A percentile compares a stretch with the other conserved stretches of the same genome.
phyloP scores from a whole-genome alignment of 2,329 filamentous ascomycete species.

The Hypoxylon sp. region DNA sequence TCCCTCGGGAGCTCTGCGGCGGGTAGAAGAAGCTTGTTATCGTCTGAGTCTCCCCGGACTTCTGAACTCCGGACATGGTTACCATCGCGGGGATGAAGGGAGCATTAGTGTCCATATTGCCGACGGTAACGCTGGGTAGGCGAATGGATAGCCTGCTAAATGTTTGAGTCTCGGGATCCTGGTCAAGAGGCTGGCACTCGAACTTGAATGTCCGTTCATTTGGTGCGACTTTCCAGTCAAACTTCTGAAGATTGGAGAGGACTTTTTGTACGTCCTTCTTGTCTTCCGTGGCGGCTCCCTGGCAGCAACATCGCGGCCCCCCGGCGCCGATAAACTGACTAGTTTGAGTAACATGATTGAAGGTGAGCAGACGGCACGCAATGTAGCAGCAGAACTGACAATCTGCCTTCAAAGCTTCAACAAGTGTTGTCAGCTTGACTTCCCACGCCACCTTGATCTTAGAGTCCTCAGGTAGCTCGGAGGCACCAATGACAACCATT shows the following conservation, averaged over 20 bases:
- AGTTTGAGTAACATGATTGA: background rate
- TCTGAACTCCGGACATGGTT: background rate
- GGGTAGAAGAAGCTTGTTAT: background rate
- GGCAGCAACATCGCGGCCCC: background rate
- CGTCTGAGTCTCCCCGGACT: background rate
- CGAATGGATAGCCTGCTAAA: background rate
- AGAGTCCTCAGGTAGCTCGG: background rate
- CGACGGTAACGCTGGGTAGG: background rate
- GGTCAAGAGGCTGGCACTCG: background rate
- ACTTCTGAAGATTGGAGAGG: background rate
- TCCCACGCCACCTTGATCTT: background rate
- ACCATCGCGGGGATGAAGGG: conserved; percentile 1
- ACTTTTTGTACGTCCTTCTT: background rate
- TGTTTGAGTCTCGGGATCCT: background rate
- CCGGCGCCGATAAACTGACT: background rate
- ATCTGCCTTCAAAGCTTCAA: background rate
- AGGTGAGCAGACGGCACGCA: background rate
- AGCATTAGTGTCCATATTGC: background rate
- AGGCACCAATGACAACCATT: background rate
- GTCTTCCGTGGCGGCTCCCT: background rate
- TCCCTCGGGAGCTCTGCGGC: background rate
- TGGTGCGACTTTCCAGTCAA: background rate
- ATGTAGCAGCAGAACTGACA: conserved; percentile 1
- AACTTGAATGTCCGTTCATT: background rate
- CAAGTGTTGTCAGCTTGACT: background rate